A percentile compares a stretch with the other conserved stretches of the same genome.
Evolutionary conservation across 805 yeast species (phyloP).

Genomic region (Wickerhamiella dianesei): DNA sequence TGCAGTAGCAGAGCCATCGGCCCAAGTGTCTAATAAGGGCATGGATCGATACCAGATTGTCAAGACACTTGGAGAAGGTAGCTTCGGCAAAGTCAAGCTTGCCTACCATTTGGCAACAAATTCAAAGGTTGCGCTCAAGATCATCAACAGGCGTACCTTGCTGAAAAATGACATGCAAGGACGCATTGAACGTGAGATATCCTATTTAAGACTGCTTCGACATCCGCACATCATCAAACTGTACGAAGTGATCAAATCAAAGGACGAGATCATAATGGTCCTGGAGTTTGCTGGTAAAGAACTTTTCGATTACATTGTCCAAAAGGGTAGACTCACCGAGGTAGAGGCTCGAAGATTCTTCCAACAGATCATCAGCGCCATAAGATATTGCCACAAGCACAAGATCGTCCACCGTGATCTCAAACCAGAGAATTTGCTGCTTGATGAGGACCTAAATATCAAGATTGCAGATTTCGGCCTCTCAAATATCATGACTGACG

Average conservation of each 20-base stretch:
- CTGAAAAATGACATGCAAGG: conserved; percentile 97
- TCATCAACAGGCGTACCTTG: conserved; percentile 79
- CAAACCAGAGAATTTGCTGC: conserved; percentile 83
- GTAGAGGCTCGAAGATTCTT: conserved; percentile 84
- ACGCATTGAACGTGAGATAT: conserved; percentile 84
- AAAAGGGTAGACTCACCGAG: conserved; percentile 84
- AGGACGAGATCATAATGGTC: conserved; percentile 94
- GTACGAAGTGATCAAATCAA: conserved; percentile 88
- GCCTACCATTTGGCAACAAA: conserved; percentile 85
- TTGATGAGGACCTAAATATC: conserved; percentile 82
- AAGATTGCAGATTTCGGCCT: conserved; percentile 95
- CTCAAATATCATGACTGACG: conserved; percentile 94
- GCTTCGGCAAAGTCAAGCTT: conserved; percentile 89
- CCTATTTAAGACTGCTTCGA: conserved; percentile 71
- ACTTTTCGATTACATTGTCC: conserved; percentile 88
- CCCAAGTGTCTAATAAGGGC: background rate
- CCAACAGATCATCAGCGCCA: conserved; percentile 93
- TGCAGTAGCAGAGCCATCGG: background rate
- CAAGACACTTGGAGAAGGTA: conserved; percentile 89
- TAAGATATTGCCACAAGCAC: conserved; percentile 90
- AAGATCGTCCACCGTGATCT: conserved; percentile 93
- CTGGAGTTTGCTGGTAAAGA: conserved; percentile 96
- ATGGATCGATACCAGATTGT: conserved; percentile 81
- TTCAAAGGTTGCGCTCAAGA: conserved; percentile 82
- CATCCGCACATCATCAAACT: conserved; percentile 94